Percentiles rank a stretch among this genome's conserved stretches.
Evolutionary conservation across 1,284 basidiomycete species (phyloP).

Genomic region (Limonomyces culmigenus): DNA sequence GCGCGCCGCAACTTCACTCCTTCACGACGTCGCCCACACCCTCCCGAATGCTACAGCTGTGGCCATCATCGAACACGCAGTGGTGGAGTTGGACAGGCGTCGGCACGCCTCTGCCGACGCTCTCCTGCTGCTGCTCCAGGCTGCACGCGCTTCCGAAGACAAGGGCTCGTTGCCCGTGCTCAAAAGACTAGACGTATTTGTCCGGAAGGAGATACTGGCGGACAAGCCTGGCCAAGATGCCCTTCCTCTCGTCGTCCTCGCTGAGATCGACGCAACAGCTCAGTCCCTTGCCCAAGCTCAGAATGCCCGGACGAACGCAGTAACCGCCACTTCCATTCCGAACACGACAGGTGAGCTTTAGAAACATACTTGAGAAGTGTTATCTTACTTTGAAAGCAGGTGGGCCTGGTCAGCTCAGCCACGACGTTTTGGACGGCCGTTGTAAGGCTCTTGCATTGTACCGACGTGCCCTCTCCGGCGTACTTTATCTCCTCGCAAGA

Average conservation of each 20-base stretch:
- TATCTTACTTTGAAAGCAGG: too few species aligned
- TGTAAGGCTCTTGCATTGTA: slow-evolving; percentile 66
- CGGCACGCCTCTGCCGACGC: slow-evolving; percentile 54
- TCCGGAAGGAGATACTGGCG: slow-evolving; percentile 32
- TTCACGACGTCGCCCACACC: slow-evolving; percentile 41
- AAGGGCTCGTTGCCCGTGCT: slow-evolving; percentile 25
- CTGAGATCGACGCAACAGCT: too few species aligned
- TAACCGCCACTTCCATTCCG: slow-evolving; percentile 7
- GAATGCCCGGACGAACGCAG: slow-evolving; percentile 15
- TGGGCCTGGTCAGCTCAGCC: too few species aligned
- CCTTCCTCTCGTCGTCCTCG: too few species aligned
- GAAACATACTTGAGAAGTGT: too few species aligned
- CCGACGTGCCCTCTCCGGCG: slow-evolving; percentile 41
- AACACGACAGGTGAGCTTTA: too few species aligned
- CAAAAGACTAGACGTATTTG: slow-evolving; percentile 33
- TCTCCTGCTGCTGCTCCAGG: slow-evolving; percentile 34
- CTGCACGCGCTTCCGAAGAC: slow-evolving; percentile 19
- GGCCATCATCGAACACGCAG: slow-evolving; percentile 39
- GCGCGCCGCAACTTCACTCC: slow-evolving; percentile 51
- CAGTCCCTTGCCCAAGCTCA: slow-evolving; percentile 16
- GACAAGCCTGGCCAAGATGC: too few species aligned
- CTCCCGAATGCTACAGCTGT: slow-evolving; percentile 46
- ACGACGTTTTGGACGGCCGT: too few species aligned
- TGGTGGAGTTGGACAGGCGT: slow-evolving; percentile 49
- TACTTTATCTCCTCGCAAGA: slow-evolving; percentile 46